A percentile compares a stretch with the other conserved stretches of the same genome.
Evolutionary conservation across 1,284 basidiomycete genomes (phyloP).

Genomic region (Sporisorium reilianum): DNA sequence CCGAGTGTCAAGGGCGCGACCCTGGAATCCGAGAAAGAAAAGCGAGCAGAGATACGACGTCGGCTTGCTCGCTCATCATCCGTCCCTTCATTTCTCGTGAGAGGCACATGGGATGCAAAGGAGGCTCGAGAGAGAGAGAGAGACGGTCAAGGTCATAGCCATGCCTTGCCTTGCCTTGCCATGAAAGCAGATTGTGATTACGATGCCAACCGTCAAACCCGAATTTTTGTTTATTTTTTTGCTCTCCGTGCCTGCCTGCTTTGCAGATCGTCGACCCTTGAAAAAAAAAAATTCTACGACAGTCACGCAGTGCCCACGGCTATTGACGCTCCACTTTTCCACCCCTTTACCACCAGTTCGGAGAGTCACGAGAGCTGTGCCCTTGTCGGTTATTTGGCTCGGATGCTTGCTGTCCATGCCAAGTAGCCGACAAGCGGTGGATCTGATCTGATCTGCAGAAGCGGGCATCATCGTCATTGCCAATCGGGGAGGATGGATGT

Average conservation of each 20-base stretch:
- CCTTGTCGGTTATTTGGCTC: conserved; percentile 1
- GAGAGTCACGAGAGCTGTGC: no score
- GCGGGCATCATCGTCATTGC: not conserved
- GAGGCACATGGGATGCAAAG: no score
- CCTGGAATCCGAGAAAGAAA: no score
- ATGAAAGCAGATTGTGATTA: no score
- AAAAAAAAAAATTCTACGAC: no score
- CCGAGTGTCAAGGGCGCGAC: no score
- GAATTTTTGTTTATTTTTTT: conserved; percentile 1
- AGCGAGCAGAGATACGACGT: not conserved
- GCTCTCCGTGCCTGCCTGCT: conserved; percentile 16
- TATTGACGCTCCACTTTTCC: conserved; percentile 38
- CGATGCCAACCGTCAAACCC: conserved; percentile 12
- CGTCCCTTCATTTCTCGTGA: not conserved
- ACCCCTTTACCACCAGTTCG: not conserved
- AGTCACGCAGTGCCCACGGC: conserved; percentile 15
- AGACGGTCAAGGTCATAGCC: no score
- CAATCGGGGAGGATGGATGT: no score
- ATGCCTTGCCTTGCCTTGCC: no score
- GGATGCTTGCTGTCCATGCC: conserved; percentile 7
- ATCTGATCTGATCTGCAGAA: conserved; percentile 1
- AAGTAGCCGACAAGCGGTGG: conserved; percentile 10
- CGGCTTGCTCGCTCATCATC: not conserved
- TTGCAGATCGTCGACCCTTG: conserved; percentile 7
- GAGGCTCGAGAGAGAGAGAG: not conserved